A percentile compares a stretch with the other conserved stretches of the same genome.
Evolutionary conservation across 805 yeast genomes (phyloP).

Genomic region (Saccharomycopsis javanensis): DNA sequence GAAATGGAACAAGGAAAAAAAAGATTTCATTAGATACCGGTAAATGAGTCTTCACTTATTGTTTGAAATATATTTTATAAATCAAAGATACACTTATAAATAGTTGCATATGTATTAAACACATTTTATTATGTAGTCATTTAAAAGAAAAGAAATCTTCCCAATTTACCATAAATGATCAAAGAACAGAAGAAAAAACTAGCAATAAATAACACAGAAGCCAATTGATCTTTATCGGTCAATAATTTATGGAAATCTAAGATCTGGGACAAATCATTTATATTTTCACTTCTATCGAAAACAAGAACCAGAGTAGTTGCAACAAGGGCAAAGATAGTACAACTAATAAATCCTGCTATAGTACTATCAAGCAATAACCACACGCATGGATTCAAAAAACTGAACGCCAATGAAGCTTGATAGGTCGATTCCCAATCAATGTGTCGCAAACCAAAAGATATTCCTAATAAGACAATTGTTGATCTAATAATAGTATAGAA

Average conservation of each 20-base stretch:
- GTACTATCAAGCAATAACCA: constrained; percentile 62
- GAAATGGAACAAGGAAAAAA: neutral
- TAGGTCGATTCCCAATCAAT: constrained; percentile 58
- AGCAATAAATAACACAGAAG: constrained; percentile 44
- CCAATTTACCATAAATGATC: constrained; percentile 59
- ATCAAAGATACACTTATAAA: neutral
- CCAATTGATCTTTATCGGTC: constrained; percentile 20
- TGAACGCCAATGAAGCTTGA: constrained; percentile 58
- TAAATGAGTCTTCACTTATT: neutral
- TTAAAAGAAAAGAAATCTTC: constrained; percentile 39
- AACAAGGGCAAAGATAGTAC: constrained; percentile 24
- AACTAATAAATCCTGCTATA: constrained; percentile 38
- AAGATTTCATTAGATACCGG: neutral
- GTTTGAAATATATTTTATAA: neutral
- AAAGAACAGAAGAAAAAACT: constrained; percentile 60
- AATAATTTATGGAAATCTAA: neutral
- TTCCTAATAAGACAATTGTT: constrained; percentile 56
- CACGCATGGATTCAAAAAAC: constrained; percentile 50
- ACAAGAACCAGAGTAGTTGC: constrained; percentile 20
- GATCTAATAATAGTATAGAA: constrained; percentile 27
- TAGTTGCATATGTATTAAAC: neutral
- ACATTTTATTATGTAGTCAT: constrained; percentile 3
- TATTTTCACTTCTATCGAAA: constrained; percentile 14
- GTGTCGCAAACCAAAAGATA: constrained; percentile 59
- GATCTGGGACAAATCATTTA: neutral